Conservation (phyloP, 2,329 filamentous ascomycete genomes). For the Fusarium fracticaudum region DNA sequence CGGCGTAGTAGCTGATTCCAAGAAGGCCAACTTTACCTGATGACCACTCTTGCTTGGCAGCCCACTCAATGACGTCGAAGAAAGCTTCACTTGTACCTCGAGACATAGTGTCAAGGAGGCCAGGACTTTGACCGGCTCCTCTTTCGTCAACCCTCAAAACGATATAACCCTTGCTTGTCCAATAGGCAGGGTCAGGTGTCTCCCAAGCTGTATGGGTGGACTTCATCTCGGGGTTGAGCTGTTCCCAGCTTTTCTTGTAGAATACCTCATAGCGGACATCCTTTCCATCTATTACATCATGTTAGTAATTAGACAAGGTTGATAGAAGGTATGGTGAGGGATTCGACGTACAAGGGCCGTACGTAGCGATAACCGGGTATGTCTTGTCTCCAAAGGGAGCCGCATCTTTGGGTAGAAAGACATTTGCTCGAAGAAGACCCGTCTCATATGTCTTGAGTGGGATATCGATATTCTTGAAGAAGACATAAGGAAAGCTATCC, state of each 20-base stretch:
- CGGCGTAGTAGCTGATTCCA: constrained; percentile 58
- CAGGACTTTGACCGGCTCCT: constrained; percentile 58
- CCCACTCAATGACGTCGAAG: constrained; percentile 61
- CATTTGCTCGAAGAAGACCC: not conserved
- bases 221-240: constrained; percentile 63
- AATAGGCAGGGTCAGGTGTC: constrained; percentile 66
- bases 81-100: constrained; percentile 58
- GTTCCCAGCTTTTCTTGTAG: constrained; percentile 51
- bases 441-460: constrained; percentile 2
- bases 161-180: constrained; percentile 63
- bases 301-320: too few relatives aligned
- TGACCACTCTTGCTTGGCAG: constrained; percentile 55
- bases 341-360: constrained; percentile 73
- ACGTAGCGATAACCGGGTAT: constrained; percentile 71
- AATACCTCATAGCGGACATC: constrained; percentile 38
- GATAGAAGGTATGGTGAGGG: too few relatives aligned
- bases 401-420: constrained; percentile 2
- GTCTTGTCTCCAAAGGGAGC: not conserved
- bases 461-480: constrained; percentile 1
- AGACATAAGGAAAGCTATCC: constrained; percentile 1
- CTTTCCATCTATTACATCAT: rapidly evolving
- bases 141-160: constrained; percentile 63
- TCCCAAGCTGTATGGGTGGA: constrained; percentile 67
- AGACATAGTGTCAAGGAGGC: constrained; percentile 59
- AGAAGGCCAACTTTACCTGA: constrained; percentile 58